Evolutionary conservation across 179 eudicot genomes (phyloP).

Genomic region (Dionaea muscipula): DNA sequence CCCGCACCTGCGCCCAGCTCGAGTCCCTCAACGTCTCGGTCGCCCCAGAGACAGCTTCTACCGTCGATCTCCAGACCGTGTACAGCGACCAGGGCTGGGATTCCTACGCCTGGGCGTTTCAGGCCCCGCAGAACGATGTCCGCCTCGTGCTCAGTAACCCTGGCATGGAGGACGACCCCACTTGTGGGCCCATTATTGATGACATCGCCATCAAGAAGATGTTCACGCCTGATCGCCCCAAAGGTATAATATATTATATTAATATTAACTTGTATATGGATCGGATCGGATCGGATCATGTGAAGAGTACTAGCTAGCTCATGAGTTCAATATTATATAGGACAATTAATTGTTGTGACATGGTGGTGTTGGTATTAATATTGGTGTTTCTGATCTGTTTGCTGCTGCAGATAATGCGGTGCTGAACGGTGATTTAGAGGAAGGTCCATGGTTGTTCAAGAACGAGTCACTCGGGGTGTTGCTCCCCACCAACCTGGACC

Average conservation of each 20-base stretch:
- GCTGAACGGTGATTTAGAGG: conserved; percentile 84
- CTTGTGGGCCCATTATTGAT: conserved; percentile 93
- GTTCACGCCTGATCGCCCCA: conserved; percentile 50
- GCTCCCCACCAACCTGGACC: conserved; percentile 86
- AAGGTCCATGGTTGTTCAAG: conserved; percentile 86
- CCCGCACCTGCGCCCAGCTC: conserved; percentile 94
- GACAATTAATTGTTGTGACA: too few relatives aligned
- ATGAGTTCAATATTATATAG: too few relatives aligned
- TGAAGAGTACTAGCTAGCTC: too few relatives aligned
- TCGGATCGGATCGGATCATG: too few relatives aligned
- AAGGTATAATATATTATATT: conserved; percentile 30
- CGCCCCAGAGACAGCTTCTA: conserved; percentile 48
- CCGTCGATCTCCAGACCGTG: conserved; percentile 76
- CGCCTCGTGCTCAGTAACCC: conserved; percentile 53
- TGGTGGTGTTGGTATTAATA: neutral
- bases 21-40: conserved; percentile 93
- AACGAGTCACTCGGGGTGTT: conserved; percentile 80
- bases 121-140: conserved; percentile 43
- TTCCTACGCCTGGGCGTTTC: conserved; percentile 83
- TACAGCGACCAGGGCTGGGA: conserved; percentile 98
- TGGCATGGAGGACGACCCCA: conserved; percentile 96
- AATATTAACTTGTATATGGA: neutral
- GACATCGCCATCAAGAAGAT: conserved; percentile 87
- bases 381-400: neutral
- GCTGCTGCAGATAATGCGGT: conserved; percentile 62